Evolutionary conservation across 331 rosid genomes (phyloP).

Genomic region (Dryas integrifolia): DNA sequence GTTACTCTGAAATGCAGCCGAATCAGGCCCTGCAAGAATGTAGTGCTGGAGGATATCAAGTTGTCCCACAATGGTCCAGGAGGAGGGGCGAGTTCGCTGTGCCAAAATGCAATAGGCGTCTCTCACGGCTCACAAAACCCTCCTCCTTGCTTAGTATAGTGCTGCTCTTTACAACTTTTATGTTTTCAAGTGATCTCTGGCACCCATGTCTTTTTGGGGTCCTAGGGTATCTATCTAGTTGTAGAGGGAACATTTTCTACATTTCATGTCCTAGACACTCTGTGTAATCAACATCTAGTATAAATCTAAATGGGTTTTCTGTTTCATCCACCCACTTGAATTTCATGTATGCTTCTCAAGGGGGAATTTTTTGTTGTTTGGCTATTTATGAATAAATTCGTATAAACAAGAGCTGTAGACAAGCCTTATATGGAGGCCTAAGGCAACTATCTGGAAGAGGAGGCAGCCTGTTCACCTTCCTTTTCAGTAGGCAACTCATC

Average conservation of each 20-base stretch:
- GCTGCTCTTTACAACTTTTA: neutral
- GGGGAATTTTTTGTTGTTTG: too few species aligned
- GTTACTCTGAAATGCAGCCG: conserved; percentile 36
- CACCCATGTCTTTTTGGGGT: neutral
- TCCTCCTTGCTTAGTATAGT: conserved; percentile 25
- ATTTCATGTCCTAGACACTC: too few species aligned
- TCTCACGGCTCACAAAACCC: conserved; percentile 42
- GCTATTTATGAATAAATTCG: too few species aligned
- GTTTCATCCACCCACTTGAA: neutral
- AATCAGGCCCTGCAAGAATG: conserved; percentile 42
- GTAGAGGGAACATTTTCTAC: too few species aligned
- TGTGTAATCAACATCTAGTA: neutral
- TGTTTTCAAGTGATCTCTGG: neutral
- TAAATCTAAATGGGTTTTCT: neutral
- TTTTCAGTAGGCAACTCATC: too few species aligned
- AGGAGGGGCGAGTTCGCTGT: neutral
- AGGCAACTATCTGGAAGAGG: too few species aligned
- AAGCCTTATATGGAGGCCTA: too few species aligned
- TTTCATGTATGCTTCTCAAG: neutral
- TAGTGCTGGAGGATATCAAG: conserved; percentile 29
- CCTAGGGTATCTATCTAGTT: too few species aligned
- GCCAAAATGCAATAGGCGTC: conserved; percentile 32
- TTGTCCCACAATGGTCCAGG: conserved; percentile 8
- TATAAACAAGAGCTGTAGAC: too few species aligned
- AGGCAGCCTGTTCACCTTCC: too few species aligned